phyloP scores from a whole-genome alignment of 768 basidiomycete genomes.

The Tylopilus balloui region DNA sequence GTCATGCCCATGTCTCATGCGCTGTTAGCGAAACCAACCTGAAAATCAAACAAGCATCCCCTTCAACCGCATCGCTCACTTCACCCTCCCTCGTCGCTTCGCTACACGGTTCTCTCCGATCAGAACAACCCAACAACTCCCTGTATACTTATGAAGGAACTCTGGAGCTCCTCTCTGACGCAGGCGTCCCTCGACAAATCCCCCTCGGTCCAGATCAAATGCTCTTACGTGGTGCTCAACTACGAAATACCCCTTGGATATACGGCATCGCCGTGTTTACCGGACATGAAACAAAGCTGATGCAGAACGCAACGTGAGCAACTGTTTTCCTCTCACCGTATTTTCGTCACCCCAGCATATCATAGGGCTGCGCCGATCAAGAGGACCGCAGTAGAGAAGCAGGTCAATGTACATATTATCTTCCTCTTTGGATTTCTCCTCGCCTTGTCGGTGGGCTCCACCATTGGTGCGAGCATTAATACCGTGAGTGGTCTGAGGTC shows the following conservation, averaged over 20 bases:
- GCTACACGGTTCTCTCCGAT: slow-evolving; percentile 80
- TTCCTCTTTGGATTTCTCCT: slow-evolving; percentile 89
- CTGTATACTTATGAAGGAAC: slow-evolving; percentile 93
- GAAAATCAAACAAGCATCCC: slow-evolving; percentile 95
- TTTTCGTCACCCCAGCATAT: background rate
- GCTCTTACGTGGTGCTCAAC: slow-evolving; percentile 88
- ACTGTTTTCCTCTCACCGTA: background rate
- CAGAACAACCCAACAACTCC: slow-evolving; percentile 96
- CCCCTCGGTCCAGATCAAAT: slow-evolving; percentile 95
- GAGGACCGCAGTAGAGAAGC: slow-evolving; percentile 89
- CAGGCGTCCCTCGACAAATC: slow-evolving; percentile 68
- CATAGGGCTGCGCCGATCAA: slow-evolving; percentile 92
- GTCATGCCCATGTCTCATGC: background rate
- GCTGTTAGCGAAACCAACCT: slow-evolving; percentile 84
- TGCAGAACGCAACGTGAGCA: slow-evolving; percentile 95
- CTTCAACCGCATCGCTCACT: slow-evolving; percentile 73
- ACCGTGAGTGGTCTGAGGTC: slow-evolving; percentile 42
- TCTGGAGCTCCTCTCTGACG: slow-evolving; percentile 53
- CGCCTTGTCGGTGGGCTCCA: slow-evolving; percentile 83
- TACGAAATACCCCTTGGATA: slow-evolving; percentile 95
- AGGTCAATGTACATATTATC: slow-evolving; percentile 95
- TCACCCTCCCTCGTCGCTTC: slow-evolving; percentile 69
- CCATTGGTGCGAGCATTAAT: slow-evolving; percentile 87
- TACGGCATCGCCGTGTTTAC: slow-evolving; percentile 94
- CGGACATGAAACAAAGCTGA: slow-evolving; percentile 96